Percentiles rank a stretch among this genome's conserved stretches.
Evolutionary conservation across 2,329 filamentous ascomycete genomes (phyloP).

Genomic region (Paecilomyces niveus): DNA sequence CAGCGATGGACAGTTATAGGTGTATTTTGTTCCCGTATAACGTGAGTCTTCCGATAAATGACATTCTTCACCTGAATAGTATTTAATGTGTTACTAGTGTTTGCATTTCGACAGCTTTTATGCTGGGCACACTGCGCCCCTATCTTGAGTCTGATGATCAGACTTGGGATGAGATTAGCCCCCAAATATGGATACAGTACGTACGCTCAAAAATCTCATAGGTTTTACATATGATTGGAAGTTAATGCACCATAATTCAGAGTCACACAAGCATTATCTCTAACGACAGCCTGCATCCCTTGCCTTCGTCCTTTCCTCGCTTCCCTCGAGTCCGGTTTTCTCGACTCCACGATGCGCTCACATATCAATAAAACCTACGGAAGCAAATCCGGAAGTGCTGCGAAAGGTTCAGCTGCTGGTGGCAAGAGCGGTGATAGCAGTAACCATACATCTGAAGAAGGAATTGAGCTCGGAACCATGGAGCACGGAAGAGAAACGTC

Average conservation of each 20-base stretch:
- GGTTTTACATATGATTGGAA: neutral
- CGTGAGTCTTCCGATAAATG: neutral
- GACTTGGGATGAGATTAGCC: neutral
- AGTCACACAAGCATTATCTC: neutral
- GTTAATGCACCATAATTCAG: neutral
- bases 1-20: neutral
- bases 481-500: neutral
- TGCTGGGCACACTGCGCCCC: neutral
- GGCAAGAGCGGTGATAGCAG: neutral
- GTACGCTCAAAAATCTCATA: neutral
- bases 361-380: neutral
- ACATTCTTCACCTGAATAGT: neutral
- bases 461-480: neutral
- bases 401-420: neutral
- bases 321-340: neutral
- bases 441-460: neutral
- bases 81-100: neutral
- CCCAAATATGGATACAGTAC: neutral
- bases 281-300: neutral
- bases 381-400: neutral
- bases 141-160: neutral
- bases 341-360: neutral
- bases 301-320: neutral
- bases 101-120: neutral
- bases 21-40: neutral